phyloP scores from a whole-genome alignment of 1,284 basidiomycete species.

The Leccinum griseonigrum region DNA sequence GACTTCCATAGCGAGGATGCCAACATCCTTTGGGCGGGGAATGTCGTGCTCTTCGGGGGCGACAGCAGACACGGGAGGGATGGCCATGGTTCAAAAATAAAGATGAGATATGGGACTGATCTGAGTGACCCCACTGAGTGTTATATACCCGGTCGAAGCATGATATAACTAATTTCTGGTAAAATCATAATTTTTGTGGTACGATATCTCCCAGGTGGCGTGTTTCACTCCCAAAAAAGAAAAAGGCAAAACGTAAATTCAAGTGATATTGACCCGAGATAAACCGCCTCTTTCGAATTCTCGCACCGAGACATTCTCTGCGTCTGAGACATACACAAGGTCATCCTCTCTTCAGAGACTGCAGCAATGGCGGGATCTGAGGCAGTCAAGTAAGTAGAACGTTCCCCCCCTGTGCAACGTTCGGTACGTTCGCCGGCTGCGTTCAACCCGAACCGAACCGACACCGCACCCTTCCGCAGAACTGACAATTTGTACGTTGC shows the following conservation, averaged over 20 bases:
- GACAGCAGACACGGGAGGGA: slow-evolving; percentile 8
- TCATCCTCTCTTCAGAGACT: not conserved
- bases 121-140: too few species aligned
- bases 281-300: slow-evolving; percentile 6
- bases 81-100: slow-evolving; percentile 18
- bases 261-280: not conserved
- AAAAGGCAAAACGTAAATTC: not conserved
- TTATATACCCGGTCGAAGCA: not conserved
- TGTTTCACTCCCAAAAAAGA: slow-evolving; percentile 24
- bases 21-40: slow-evolving; percentile 84
- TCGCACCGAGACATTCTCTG: slow-evolving; percentile 3
- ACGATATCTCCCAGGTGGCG: slow-evolving; percentile 28
- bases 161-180: slow-evolving; percentile 19
- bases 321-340: slow-evolving; percentile 3
- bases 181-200: slow-evolving; percentile 24
- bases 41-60: slow-evolving; percentile 17
- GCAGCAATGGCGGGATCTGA: not conserved
- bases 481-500: not conserved
- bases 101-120: not conserved
- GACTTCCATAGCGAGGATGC: slow-evolving; percentile 89
- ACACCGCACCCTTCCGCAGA: not conserved
- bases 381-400: slow-evolving; percentile 1
- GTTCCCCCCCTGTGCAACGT: not conserved
- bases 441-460: slow-evolving; percentile 1
- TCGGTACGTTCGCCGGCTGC: not conserved